Evolutionary conservation across 1,139 yeast species (phyloP).

Genomic region (Kodamaea anthophila): DNA sequence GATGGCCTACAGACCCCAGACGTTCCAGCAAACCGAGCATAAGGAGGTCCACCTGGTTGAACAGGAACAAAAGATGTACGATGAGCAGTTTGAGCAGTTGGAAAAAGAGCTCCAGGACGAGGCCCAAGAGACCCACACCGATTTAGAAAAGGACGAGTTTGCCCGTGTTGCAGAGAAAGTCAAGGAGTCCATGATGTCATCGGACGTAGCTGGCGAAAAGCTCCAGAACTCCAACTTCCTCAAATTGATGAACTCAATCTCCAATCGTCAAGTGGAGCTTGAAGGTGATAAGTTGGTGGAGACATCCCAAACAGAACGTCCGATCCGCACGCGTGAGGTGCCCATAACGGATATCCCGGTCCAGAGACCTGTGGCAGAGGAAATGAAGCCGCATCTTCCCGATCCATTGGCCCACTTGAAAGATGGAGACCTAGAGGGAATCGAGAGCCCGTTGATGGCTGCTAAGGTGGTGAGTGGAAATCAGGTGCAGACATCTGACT

Average conservation of each 20-base stretch:
- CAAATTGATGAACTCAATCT: slow-evolving; percentile 37
- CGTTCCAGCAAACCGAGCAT: slow-evolving; percentile 19
- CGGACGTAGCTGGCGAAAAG: slow-evolving; percentile 24
- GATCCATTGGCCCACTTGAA: slow-evolving; percentile 44
- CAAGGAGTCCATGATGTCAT: slow-evolving; percentile 24
- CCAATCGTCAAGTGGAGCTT: slow-evolving; percentile 33
- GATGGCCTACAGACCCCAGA: not conserved
- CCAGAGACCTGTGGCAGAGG: slow-evolving; percentile 1
- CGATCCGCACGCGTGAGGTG: not conserved
- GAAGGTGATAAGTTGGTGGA: slow-evolving; percentile 37
- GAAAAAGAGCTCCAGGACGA: slow-evolving; percentile 25
- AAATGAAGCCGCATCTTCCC: slow-evolving; percentile 24
- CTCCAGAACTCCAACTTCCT: slow-evolving; percentile 35
- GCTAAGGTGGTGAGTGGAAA: slow-evolving; percentile 40
- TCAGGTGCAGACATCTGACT: slow-evolving; percentile 29
- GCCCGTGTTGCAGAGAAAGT: slow-evolving; percentile 39
- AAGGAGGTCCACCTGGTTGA: slow-evolving; percentile 26
- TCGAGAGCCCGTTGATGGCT: slow-evolving; percentile 31
- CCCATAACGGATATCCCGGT: no score
- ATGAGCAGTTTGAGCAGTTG: slow-evolving; percentile 31
- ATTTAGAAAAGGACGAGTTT: slow-evolving; percentile 30
- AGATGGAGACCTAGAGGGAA: slow-evolving; percentile 29
- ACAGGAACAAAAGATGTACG: slow-evolving; percentile 24
- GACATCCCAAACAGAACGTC: slow-evolving; percentile 16
- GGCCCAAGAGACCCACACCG: slow-evolving; percentile 7